phyloP scores from a whole-genome alignment of 192 early-diverging fungal genomes.

The Gorgonomyces haynaldii region DNA sequence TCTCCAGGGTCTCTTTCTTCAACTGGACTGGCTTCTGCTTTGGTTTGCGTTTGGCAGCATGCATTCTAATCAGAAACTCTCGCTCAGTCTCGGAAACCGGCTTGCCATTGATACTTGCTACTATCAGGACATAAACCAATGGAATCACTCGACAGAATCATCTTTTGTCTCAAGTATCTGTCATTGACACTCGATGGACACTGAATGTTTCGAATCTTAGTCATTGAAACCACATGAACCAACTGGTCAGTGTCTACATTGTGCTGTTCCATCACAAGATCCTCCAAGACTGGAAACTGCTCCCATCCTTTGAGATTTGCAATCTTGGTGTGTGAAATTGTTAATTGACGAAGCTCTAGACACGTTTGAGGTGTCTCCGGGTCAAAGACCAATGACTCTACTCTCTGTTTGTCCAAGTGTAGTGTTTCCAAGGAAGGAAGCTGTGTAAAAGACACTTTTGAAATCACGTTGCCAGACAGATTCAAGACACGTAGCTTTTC shows the following conservation, averaged over 20 bases:
- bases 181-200: no score
- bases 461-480: constrained; percentile 27
- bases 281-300: no score
- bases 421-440: constrained; percentile 26
- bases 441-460: constrained; percentile 14
- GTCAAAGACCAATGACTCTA: constrained; percentile 4
- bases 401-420: constrained; percentile 37
- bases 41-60: constrained; percentile 7
- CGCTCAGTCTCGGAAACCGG: constrained; percentile 27
- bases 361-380: no score
- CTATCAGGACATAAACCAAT: background rate
- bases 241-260: no score
- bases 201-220: no score
- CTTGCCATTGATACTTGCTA: constrained; percentile 31
- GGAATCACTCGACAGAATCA: background rate
- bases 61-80: constrained; percentile 13
- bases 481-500: constrained; percentile 8
- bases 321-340: no score
- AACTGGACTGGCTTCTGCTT: background rate
- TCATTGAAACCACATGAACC: no score
- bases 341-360: no score
- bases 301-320: no score
- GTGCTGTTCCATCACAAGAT: no score
- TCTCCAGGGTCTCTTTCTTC: background rate
- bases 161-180: background rate